Percentiles rank a stretch among this genome's conserved stretches.
These are phyloP conservation scores for Aspergillus pseudoglaucus DNA, from an alignment of 2,329 filamentous ascomycete species.

Conservation along the genomic window DNA sequence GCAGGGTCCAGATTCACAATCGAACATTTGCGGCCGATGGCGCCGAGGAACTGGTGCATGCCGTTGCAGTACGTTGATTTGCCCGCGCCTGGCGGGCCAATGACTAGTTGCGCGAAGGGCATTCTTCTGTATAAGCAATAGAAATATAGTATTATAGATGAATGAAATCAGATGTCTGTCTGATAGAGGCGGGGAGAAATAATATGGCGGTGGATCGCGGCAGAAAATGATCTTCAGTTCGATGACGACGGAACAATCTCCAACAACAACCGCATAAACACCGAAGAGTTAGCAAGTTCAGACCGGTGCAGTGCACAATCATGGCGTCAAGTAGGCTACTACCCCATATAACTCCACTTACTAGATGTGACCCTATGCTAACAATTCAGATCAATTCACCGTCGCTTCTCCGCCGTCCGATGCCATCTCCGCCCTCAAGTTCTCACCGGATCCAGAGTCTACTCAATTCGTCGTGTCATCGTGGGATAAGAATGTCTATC, in stretches of 20 bases:
- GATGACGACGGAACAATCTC: constrained; percentile 15
- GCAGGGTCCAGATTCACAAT: constrained; percentile 96
- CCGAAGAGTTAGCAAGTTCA: constrained; percentile 4
- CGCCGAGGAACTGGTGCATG: constrained; percentile 96
- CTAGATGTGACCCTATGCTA: not conserved
- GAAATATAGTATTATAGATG: constrained; percentile 1
- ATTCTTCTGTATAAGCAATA: constrained; percentile 24
- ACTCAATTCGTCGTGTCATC: constrained; percentile 80
- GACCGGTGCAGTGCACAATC: constrained; percentile 3
- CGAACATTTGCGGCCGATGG: constrained; percentile 89
- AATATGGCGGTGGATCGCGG: constrained; percentile 22
- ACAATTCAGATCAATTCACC: constrained; percentile 62
- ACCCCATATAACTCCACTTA: not conserved
- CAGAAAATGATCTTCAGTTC: constrained; percentile 27
- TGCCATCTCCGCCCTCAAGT: constrained; percentile 78
- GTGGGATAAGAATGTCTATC: constrained; percentile 88
- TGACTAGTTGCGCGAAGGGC: constrained; percentile 69
- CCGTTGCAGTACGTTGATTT: constrained; percentile 99
- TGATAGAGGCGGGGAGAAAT: constrained; percentile 17
- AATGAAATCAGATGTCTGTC: not conserved
- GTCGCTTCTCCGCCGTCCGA: constrained; percentile 76
- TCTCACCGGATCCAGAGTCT: constrained; percentile 69
- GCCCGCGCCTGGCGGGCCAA: constrained; percentile 89
- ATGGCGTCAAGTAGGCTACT: constrained; percentile 39
- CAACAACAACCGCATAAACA: constrained; percentile 12